Evolutionary conservation across 495 filamentous ascomycete genomes (phyloP).

Genomic region (Trichoderma reesei): DNA sequence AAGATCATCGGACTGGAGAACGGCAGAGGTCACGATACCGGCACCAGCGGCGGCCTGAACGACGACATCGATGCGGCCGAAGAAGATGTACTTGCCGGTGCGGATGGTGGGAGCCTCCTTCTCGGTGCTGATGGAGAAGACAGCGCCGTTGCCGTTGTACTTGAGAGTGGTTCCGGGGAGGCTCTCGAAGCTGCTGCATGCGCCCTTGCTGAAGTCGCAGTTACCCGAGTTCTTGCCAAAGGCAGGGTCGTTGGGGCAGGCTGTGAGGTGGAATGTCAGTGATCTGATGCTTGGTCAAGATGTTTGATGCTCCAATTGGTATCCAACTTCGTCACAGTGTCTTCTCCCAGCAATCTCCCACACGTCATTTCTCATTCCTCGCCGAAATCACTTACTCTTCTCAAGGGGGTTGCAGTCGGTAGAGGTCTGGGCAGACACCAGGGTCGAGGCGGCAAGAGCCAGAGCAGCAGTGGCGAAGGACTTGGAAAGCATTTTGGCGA

Average conservation of each 20-base stretch:
- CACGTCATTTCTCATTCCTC: neutral
- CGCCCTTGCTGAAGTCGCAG: conserved; percentile 70
- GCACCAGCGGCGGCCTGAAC: conserved; percentile 53
- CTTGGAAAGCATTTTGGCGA: conserved; percentile 33
- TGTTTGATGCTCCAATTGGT: too few relatives aligned
- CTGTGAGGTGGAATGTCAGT: conserved; percentile 18
- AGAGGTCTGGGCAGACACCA: conserved; percentile 62
- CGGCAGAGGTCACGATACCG: conserved; percentile 70
- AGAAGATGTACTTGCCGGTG: conserved; percentile 64
- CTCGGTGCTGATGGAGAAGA: conserved; percentile 60
- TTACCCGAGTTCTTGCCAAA: conserved; percentile 50
- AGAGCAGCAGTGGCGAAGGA: conserved; percentile 26
- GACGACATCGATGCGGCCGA: conserved; percentile 56
- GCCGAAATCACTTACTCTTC: conserved; percentile 43
- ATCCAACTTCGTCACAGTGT: too few relatives aligned
- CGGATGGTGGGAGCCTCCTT: conserved; percentile 68
- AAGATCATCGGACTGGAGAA: conserved; percentile 76
- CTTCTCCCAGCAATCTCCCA: too few relatives aligned
- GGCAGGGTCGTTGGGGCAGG: conserved; percentile 65
- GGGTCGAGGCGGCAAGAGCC: conserved; percentile 31
- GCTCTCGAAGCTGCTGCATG: conserved; percentile 52
- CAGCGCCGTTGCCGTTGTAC: conserved; percentile 58
- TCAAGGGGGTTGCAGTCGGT: conserved; percentile 65
- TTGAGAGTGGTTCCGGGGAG: conserved; percentile 49
- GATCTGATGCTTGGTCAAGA: too few relatives aligned